Base-by-base conservation (phyloP, 116 monocot genomes). In the Dioscorea cayenensis region DNA sequence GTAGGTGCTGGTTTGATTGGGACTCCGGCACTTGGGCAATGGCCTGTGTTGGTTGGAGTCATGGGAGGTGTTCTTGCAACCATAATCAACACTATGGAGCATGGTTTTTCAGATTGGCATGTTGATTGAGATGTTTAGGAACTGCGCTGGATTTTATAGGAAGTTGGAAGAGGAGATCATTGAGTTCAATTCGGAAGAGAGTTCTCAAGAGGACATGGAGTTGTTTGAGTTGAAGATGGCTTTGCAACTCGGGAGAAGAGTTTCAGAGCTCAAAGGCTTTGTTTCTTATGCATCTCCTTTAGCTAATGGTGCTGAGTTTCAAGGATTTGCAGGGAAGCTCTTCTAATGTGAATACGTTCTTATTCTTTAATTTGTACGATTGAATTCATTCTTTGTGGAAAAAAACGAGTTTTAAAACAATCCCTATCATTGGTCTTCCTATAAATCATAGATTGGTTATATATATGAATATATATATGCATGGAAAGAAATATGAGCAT, bases 51-150 rank as follows among this genome's bases (percentile, higher is more conserved):
- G 51, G 17, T 83, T 0, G 87, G 71, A 0, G 78, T 84, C 0
- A 64, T 85, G 1, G 87, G 85, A 14, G 92, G 92, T 37, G 78
- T 77, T 9, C 66, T 87, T 2, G 85, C 90, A 0, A 64, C 84
- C 0, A 70, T 77, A 25, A 73, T 79, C 66, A 86, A 92, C 77
- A 79, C 77, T 0, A n/a, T 89, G 66, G 82, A 86, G 73, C 92
- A 92, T 63, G 92, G 86, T 1, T 86, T n/a, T 79, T 20, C 92
- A 92, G 70, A 67, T 89, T 23, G 92, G 92, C 14, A 92, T 92
- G 92, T 78, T 92, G 72, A 84, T 92, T 38, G 92, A 92, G 74
- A 50, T 89, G 78, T 80, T 78, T 66, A 68, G 89, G 21, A 92
- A 92, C 75, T 86, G 86, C 36, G 79, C 84, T 7, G 89, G 89